A percentile compares a stretch with the other conserved stretches of the same genome.
These are phyloP conservation scores for Acorus calamus DNA, from an alignment of 106 monocot species.

Conservation along the genomic window DNA sequence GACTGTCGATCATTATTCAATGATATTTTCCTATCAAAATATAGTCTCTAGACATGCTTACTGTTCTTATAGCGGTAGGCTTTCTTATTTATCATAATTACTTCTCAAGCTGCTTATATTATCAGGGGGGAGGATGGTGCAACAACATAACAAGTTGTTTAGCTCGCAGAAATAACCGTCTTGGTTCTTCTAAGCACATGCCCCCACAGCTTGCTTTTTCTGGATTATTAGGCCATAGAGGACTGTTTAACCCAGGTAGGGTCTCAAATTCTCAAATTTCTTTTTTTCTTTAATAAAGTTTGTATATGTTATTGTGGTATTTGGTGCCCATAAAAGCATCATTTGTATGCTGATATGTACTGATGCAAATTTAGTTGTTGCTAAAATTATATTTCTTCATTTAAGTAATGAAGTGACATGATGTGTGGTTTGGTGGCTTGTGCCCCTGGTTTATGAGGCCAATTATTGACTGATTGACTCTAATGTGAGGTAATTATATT, in stretches of 20 bases:
- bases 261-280: background rate
- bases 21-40: too few species aligned
- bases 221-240: conserved; percentile 4
- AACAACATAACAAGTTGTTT: conserved; percentile 5
- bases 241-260: conserved; percentile 8
- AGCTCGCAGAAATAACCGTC: background rate
- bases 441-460: too few species aligned
- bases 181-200: conserved; percentile 5
- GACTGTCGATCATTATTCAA: too few species aligned
- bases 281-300: background rate
- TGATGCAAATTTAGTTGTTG: background rate
- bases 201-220: conserved; percentile 1
- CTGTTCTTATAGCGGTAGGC: too few species aligned
- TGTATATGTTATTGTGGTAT: background rate
- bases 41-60: too few species aligned
- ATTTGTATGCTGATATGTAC: background rate
- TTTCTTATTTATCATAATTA: too few species aligned
- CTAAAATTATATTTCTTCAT: background rate
- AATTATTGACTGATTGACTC: too few species aligned
- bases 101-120: too few species aligned
- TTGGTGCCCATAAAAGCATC: background rate
- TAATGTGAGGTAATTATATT: too few species aligned
- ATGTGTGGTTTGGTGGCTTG: too few species aligned
- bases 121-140: conserved; percentile 13
- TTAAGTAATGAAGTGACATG: too few species aligned